These are phyloP conservation scores for Boletus fagicola DNA, from an alignment of 768 basidiomycete species.

Conservation along the genomic window DNA sequence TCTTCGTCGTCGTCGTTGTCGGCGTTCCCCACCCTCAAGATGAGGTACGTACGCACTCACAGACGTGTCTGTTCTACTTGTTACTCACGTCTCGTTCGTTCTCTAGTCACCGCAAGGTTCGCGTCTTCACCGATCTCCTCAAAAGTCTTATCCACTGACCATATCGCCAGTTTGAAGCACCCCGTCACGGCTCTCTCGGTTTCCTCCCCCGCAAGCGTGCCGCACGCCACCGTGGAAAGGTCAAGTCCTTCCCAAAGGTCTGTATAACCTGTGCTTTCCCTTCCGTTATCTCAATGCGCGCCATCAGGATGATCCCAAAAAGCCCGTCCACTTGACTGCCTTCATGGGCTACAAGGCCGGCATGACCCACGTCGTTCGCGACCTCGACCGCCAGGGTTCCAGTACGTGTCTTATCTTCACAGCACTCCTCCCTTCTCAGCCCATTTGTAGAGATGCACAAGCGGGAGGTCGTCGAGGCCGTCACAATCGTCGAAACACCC, in stretches of 20 bases:
- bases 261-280: constrained; percentile 20
- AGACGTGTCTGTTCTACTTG: not conserved
- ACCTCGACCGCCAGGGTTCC: constrained; percentile 98
- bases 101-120: constrained; percentile 84
- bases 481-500: constrained; percentile 93
- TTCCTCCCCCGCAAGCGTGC: constrained; percentile 96
- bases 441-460: constrained; percentile 92
- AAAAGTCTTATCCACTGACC: constrained; percentile 15
- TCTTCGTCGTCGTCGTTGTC: constrained; percentile 14
- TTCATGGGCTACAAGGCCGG: constrained; percentile 99
- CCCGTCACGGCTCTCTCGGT: constrained; percentile 96
- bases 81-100: not conserved
- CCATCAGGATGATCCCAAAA: constrained; percentile 95
- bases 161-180: constrained; percentile 84
- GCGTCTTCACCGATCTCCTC: constrained; percentile 23
- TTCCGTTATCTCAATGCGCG: constrained; percentile 6
- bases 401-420: constrained; percentile 56
- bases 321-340: constrained; percentile 97
- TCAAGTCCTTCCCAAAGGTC: constrained; percentile 99
- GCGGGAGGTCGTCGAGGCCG: constrained; percentile 98
- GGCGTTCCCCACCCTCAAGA: constrained; percentile 42
- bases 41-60: constrained; percentile 52
- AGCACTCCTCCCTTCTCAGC: not conserved
- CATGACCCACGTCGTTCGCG: constrained; percentile 99
- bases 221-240: constrained; percentile 96